Base-by-base conservation (phyloP, 2,329 filamentous ascomycete genomes). In the Cryoendolithus antarcticus region DNA sequence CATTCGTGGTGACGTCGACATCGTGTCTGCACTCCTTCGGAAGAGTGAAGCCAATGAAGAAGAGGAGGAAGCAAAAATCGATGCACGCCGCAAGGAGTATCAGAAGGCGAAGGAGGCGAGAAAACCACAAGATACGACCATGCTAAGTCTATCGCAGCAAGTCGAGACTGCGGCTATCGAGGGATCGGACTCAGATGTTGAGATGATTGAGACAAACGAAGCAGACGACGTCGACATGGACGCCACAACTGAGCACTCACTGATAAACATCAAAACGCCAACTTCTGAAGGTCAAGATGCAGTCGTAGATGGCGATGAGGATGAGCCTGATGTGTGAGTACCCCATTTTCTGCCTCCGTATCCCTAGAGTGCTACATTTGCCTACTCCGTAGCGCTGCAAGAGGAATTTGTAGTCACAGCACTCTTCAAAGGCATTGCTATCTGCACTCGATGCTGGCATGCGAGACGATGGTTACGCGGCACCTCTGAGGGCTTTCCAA, bases 41-140 rank as follows among this genome's bases (percentile, higher is more conserved):
- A 85, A 78, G 62, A 91, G 84, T 51, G 72, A 75, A 41, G 69
- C 72, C 21, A 91, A 91, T 44, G 79, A 86, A 55, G 77, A 78
- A 42, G 71, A 75, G 19, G 69, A 77, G 38, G 75, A 70, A 38
- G 62, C 72, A 38, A 71, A 75, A 15, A 33, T 49, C 9, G 44
- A 50, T 32, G 47, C 47, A 11, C 40, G 44, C 38, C 56, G 56
- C 19, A 52, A 58, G 38, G 19, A 3, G 5, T 21, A 32, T 12
- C 31, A 12, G 13, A 12, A 12, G 31, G 13, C 11, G 8, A 32
- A 32, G 31, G 6, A 6, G 6, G 6, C 5, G 9, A 12, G n/a
- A 2, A 28, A 37, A 19, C 10, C 24, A 11, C 27, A 27, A 7
- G 24, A 27, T 27, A 4, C 7, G 24, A 12, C 44, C 44, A 38